phyloP scores from a whole-genome alignment of 1,284 basidiomycete genomes.

The Trametes sp. region DNA sequence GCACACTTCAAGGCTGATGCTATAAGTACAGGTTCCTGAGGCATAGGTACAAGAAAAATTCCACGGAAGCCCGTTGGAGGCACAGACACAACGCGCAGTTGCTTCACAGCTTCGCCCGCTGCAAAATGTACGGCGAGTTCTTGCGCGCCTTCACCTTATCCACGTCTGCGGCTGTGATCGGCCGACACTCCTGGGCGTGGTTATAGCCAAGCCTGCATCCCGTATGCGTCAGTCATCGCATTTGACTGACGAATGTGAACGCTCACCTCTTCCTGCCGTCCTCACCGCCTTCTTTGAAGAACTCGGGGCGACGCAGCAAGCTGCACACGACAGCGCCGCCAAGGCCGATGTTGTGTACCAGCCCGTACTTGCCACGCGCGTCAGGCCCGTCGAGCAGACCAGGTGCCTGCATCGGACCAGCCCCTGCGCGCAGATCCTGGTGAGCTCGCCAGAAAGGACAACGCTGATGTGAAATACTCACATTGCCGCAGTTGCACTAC shows the following conservation, averaged over 20 bases:
- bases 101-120: slow-evolving; percentile 35
- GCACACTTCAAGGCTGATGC: background rate
- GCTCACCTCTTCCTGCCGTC: slow-evolving; percentile 73
- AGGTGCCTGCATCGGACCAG: slow-evolving; percentile 83
- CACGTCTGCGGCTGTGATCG: slow-evolving; percentile 68
- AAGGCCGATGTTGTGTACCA: slow-evolving; percentile 87
- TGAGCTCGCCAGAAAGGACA: background rate
- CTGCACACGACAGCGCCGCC: slow-evolving; percentile 84
- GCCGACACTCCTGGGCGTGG: slow-evolving; percentile 73
- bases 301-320: slow-evolving; percentile 76
- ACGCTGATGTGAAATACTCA: slow-evolving; percentile 41
- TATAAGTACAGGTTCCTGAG: slow-evolving; percentile 3
- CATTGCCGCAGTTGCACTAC: slow-evolving; percentile 79
- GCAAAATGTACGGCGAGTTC: slow-evolving; percentile 40
- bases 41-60: background rate
- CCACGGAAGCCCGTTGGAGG: background rate
- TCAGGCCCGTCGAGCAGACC: slow-evolving; percentile 69
- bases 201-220: slow-evolving; percentile 78
- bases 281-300: slow-evolving; percentile 64
- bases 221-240: background rate
- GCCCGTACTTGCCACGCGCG: slow-evolving; percentile 77
- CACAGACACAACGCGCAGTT: background rate
- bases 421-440: slow-evolving; percentile 54
- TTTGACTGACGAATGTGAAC: background rate
- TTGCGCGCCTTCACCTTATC: slow-evolving; percentile 78